phyloP scores from a whole-genome alignment of 345 rosid species.

The Moricandia arvensis region DNA sequence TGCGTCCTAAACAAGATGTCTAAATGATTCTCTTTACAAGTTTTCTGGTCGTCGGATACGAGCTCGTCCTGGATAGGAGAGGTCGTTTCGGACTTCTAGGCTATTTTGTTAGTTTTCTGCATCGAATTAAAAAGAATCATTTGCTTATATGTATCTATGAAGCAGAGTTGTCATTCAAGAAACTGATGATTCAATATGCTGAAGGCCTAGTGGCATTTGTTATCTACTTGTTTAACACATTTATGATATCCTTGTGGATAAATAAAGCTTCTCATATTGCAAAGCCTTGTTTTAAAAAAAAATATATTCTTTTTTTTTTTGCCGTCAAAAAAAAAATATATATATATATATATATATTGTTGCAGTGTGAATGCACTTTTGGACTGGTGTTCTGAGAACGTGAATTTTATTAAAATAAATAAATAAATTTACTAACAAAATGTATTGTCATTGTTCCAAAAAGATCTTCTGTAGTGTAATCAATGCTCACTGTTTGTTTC shows the following conservation, averaged over 20 bases:
- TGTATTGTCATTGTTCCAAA: not conserved
- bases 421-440: not conserved
- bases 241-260: not conserved
- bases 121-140: not conserved
- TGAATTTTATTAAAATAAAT: too few relatives aligned
- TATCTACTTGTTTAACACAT: too few relatives aligned
- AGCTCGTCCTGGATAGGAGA: too few relatives aligned
- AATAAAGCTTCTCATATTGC: not conserved
- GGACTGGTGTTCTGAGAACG: constrained; percentile 17
- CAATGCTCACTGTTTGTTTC: constrained; percentile 11
- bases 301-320: too few relatives aligned
- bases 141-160: not conserved
- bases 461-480: not conserved
- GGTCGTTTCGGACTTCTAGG: too few relatives aligned
- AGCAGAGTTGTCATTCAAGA: not conserved
- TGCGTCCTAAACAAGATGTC: too few relatives aligned
- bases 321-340: too few relatives aligned
- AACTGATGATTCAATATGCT: not conserved
- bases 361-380: too few relatives aligned
- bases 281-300: not conserved
- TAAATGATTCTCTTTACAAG: too few relatives aligned
- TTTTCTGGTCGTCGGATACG: too few relatives aligned
- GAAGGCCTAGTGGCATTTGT: too few relatives aligned
- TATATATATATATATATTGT: too few relatives aligned
- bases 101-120: not conserved